Evolutionary conservation across 441 rosid genomes (phyloP).

Genomic region (Pelargonium cotyledonis): DNA sequence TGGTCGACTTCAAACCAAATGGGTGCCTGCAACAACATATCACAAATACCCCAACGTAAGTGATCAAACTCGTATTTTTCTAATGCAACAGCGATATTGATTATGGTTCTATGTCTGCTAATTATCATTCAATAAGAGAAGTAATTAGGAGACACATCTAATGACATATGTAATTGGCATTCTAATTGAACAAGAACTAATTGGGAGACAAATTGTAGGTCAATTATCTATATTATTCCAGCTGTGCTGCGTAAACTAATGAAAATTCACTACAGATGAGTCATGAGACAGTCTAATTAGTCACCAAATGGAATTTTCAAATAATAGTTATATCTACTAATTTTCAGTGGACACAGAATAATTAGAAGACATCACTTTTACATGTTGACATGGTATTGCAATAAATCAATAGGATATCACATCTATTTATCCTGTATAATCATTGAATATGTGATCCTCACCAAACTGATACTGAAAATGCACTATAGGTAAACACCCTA

Average conservation of each 20-base stretch:
- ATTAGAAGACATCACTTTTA: neutral
- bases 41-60: slow-evolving; percentile 41
- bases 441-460: neutral
- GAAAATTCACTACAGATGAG: neutral
- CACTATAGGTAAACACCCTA: neutral
- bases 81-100: slow-evolving; percentile 10
- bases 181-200: neutral
- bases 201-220: too few relatives aligned
- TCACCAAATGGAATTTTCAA: neutral
- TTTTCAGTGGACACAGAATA: neutral
- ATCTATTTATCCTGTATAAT: neutral
- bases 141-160: neutral
- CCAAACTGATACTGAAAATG: neutral
- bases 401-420: neutral
- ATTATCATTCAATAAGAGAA: neutral
- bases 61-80: slow-evolving; percentile 11
- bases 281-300: neutral
- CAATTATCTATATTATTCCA: too few relatives aligned
- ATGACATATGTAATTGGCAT: neutral
- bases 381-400: neutral
- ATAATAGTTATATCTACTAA: neutral
- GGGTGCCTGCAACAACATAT: slow-evolving; percentile 11
- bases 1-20: slow-evolving; percentile 18
- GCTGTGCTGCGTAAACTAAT: neutral
- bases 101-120: slow-evolving; percentile 5